Conservation (phyloP, 176 grass and related monocot genomes). For the Bolboschoenus planiculmis region DNA sequence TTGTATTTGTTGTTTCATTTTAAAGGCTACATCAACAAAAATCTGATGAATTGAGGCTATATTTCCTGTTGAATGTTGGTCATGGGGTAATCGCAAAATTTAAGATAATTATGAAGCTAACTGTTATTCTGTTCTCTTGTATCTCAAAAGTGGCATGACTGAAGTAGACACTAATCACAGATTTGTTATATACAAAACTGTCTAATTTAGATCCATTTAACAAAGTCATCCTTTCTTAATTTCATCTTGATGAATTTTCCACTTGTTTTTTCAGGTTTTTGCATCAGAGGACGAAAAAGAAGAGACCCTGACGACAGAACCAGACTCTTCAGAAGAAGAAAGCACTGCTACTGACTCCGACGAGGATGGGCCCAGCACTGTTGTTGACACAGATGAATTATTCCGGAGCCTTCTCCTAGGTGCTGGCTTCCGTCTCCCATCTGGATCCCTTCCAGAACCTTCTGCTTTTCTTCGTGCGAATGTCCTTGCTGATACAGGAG, state of each 20-base stretch:
- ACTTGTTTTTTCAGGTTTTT: slow-evolving; percentile 47
- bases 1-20: not conserved
- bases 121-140: not conserved
- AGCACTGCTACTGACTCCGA: slow-evolving; percentile 63
- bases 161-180: not conserved
- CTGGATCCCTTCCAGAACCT: slow-evolving; percentile 28
- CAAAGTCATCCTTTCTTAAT: not conserved
- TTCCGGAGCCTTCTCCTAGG: slow-evolving; percentile 66
- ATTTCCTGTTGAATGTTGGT: not conserved
- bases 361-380: slow-evolving; percentile 33
- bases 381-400: not conserved
- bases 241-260: not conserved
- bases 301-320: slow-evolving; percentile 69
- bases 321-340: slow-evolving; percentile 67
- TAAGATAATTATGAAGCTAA: not conserved
- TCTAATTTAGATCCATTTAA: not conserved
- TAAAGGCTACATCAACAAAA: not conserved
- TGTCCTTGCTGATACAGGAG: slow-evolving; percentile 68
- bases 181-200: not conserved
- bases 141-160: not conserved
- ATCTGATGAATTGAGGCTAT: not conserved
- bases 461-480: slow-evolving; percentile 74
- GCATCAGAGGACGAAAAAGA: slow-evolving; percentile 91
- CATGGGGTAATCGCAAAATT: not conserved
- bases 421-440: slow-evolving; percentile 79